A percentile compares a stretch with the other conserved stretches of the same genome.
Evolutionary conservation across 2,329 filamentous ascomycete species (phyloP).

Genomic region (Neoascochyta sp.): DNA sequence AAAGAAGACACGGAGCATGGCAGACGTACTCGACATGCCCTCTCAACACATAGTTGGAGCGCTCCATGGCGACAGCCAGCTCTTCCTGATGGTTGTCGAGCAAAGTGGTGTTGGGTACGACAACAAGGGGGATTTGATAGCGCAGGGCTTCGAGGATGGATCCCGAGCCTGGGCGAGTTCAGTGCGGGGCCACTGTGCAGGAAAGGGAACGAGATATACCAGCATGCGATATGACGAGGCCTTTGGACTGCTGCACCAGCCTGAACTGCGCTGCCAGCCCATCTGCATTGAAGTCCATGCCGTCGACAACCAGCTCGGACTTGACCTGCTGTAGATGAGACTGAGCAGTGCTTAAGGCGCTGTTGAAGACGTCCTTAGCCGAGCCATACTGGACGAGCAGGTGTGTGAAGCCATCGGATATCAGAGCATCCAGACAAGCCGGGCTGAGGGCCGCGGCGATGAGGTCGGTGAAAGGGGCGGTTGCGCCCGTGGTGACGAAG

Average conservation of each 20-base stretch:
- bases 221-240: constrained; percentile 83
- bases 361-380: constrained; percentile 53
- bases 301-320: constrained; percentile 45
- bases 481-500: constrained; percentile 90
- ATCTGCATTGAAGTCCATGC: constrained; percentile 63
- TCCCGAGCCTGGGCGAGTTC: constrained; percentile 67
- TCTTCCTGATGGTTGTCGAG: constrained; percentile 90
- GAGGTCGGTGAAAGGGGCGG: constrained; percentile 73
- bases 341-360: constrained; percentile 12
- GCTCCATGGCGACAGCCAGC: constrained; percentile 71
- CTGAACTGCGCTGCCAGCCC: constrained; percentile 60
- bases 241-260: constrained; percentile 54
- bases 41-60: constrained; percentile 72
- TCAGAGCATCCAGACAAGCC: constrained; percentile 61
- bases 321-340: constrained; percentile 9
- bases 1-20: too few species aligned
- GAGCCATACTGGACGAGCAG: constrained; percentile 80
- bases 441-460: constrained; percentile 62
- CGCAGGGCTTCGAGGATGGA: constrained; percentile 81
- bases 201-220: constrained; percentile 64
- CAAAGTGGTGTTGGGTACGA: constrained; percentile 79
- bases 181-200: too few species aligned
- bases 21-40: constrained; percentile 61
- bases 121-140: constrained; percentile 71
- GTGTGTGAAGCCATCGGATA: constrained; percentile 60